Evolutionary conservation across 1,284 basidiomycete genomes (phyloP).

Genomic region (Ustilago sp.): DNA sequence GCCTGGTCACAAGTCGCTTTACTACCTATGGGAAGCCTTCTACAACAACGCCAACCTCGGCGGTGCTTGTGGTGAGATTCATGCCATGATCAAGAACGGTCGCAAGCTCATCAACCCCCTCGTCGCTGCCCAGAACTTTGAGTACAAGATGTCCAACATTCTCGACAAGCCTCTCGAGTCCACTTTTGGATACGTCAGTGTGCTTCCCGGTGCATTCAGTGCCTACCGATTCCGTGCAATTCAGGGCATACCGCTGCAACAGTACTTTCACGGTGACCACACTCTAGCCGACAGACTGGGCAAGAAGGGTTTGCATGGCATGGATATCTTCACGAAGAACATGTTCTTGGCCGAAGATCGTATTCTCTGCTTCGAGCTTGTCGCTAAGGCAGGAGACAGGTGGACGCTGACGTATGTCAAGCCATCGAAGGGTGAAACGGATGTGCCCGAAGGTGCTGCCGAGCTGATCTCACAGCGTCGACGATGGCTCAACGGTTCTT

Average conservation of each 20-base stretch:
- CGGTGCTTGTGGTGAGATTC: constrained; percentile 69
- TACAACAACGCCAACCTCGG: constrained; percentile 68
- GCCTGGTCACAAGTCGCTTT: constrained; percentile 65
- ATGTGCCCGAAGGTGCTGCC: constrained; percentile 88
- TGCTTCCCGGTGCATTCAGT: constrained; percentile 95
- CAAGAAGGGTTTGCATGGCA: constrained; percentile 92
- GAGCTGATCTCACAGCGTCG: constrained; percentile 86
- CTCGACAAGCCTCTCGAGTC: constrained; percentile 90
- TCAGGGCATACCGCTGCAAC: constrained; percentile 88
- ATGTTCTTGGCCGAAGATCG: constrained; percentile 76
- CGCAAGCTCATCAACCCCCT: constrained; percentile 68
- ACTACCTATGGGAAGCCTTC: constrained; percentile 69
- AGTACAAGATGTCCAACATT: constrained; percentile 90
- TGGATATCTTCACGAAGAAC: constrained; percentile 90
- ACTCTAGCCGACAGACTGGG: constrained; percentile 84
- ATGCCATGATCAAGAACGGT: constrained; percentile 67
- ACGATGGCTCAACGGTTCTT: constrained; percentile 96
- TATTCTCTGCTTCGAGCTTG: constrained; percentile 96
- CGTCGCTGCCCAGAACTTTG: constrained; percentile 88
- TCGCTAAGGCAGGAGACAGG: constrained; percentile 83
- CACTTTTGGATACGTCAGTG: constrained; percentile 89
- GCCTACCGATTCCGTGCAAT: constrained; percentile 93
- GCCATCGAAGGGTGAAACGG: constrained; percentile 92
- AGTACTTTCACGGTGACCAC: constrained; percentile 99
- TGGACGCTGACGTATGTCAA: constrained; percentile 97